phyloP scores from a whole-genome alignment of 2,329 filamentous ascomycete genomes.

The Talaromyces sp. region DNA sequence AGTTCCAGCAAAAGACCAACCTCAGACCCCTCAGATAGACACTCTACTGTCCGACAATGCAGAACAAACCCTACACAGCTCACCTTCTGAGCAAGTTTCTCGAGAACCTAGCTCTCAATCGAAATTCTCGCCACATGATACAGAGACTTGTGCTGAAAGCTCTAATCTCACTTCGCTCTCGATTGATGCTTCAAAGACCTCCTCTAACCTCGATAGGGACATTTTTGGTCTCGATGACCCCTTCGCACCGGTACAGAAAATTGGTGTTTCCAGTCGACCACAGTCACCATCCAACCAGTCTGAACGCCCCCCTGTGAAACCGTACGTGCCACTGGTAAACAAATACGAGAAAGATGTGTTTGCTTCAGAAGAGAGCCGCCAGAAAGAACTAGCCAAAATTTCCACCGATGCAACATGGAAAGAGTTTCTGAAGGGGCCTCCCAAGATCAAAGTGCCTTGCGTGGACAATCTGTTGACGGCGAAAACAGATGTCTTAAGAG shows the following conservation, averaged over 20 bases:
- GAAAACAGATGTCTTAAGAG: background rate
- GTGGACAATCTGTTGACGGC: background rate
- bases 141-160: background rate
- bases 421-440: background rate
- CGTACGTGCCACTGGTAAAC: constrained; percentile 6
- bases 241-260: background rate
- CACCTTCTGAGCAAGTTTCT: background rate
- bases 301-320: background rate
- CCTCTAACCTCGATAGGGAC: background rate
- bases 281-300: constrained; percentile 4
- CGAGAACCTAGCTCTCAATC: background rate
- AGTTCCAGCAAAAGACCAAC: background rate
- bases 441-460: background rate
- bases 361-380: background rate
- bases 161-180: background rate
- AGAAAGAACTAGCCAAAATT: constrained; percentile 1
- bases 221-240: background rate
- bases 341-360: constrained; percentile 6
- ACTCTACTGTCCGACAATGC: background rate
- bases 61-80: background rate
- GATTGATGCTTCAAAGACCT: background rate
- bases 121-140: background rate
- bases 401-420: background rate
- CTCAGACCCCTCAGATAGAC: background rate
- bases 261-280: background rate